Evolutionary conservation across 441 rosid species (phyloP).

Genomic region (Gossypium trilobum): DNA sequence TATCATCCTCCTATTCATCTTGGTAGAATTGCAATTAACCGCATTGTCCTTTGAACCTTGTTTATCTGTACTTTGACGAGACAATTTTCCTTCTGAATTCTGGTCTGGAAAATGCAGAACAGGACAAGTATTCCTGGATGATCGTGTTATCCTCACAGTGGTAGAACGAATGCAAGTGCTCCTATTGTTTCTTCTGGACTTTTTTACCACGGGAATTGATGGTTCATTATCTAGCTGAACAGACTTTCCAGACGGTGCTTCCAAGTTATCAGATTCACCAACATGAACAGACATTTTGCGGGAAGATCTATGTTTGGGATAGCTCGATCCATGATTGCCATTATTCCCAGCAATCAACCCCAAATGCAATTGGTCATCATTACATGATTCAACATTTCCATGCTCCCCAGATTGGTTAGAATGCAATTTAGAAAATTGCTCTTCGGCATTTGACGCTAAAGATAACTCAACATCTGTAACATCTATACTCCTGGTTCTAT

Average conservation of each 20-base stretch:
- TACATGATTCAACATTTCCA: slow-evolving; percentile 14
- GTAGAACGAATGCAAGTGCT: slow-evolving; percentile 23
- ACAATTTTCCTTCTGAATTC: slow-evolving; percentile 13
- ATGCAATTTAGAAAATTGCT: slow-evolving; percentile 14
- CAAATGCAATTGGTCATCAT: slow-evolving; percentile 9
- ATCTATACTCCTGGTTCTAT: slow-evolving; percentile 11
- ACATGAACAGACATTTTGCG: slow-evolving; percentile 26
- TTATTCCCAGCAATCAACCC: slow-evolving; percentile 21
- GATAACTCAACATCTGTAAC: slow-evolving; percentile 11
- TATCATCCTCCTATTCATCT: slow-evolving; percentile 3
- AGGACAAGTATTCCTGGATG: slow-evolving; percentile 14
- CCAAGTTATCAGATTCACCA: slow-evolving; percentile 19
- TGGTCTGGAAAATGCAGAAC: background rate
- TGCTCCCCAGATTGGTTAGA: slow-evolving; percentile 9
- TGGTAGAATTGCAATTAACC: slow-evolving; percentile 9
- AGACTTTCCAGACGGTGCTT: slow-evolving; percentile 19
- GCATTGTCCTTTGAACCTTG: slow-evolving; percentile 10
- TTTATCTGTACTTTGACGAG: slow-evolving; percentile 16
- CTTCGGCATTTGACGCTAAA: slow-evolving; percentile 19
- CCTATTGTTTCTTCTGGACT: slow-evolving; percentile 23
- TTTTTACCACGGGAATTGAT: slow-evolving; percentile 17
- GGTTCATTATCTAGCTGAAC: slow-evolving; percentile 12
- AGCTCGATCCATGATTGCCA: slow-evolving; percentile 11
- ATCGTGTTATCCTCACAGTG: slow-evolving; percentile 22
- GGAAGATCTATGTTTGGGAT: slow-evolving; percentile 49